Conservation (phyloP, 306 rosid species). For the Cicer judaicum region DNA sequence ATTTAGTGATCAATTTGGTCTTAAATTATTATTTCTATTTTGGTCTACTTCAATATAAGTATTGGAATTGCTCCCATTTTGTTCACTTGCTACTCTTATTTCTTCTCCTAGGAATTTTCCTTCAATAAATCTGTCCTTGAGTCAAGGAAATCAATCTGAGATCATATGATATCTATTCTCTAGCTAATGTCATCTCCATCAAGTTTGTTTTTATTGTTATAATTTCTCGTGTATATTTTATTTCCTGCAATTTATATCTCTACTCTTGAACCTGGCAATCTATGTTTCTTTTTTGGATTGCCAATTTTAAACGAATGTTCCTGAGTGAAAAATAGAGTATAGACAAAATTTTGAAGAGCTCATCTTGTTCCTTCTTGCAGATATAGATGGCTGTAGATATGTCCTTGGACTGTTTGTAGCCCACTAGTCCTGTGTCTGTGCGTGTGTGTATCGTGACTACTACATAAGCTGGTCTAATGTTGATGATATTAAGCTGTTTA, state of each 20-base stretch:
- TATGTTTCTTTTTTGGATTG: constrained; percentile 32
- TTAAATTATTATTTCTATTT: constrained; percentile 17
- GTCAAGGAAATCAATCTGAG: constrained; percentile 13
- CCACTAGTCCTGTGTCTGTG: constrained; percentile 36
- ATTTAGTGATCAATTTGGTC: constrained; percentile 10
- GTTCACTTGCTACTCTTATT: constrained; percentile 14
- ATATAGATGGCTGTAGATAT: constrained; percentile 43
- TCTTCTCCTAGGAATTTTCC: constrained; percentile 8
- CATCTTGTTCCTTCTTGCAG: constrained; percentile 41
- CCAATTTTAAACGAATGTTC: constrained; percentile 24
- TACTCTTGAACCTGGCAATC: constrained; percentile 16
- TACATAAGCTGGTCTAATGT: constrained; percentile 36
- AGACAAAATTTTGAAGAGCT: constrained; percentile 25
- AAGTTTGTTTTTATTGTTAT: background rate
- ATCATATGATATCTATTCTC: background rate
- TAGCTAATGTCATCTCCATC: constrained; percentile 26
- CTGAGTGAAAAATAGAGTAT: constrained; percentile 5
- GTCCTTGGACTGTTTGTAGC: constrained; percentile 40
- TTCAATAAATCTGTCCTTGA: constrained; percentile 12
- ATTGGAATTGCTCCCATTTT: constrained; percentile 10
- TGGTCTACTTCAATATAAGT: background rate
- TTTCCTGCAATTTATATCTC: constrained; percentile 30
- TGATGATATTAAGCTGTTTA: constrained; percentile 37
- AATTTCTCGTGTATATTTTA: constrained; percentile 13
- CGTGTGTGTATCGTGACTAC: constrained; percentile 35